Evolutionary conservation across 2,329 filamentous ascomycete species (phyloP).

Genomic region (Penicillium sp.): DNA sequence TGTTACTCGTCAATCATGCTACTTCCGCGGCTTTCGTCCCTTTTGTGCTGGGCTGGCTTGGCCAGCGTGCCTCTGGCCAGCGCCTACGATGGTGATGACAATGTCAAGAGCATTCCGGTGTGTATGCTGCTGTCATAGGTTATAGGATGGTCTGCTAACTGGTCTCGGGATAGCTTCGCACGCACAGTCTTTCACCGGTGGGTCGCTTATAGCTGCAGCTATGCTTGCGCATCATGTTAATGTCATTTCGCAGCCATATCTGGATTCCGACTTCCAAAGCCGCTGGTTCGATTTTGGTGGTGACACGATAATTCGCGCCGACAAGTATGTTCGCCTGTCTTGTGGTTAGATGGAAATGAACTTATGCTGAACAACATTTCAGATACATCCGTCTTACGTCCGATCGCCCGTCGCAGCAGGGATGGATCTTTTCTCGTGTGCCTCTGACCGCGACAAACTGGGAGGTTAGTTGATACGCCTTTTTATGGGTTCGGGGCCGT

Average conservation of each 20-base stretch:
- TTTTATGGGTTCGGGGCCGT: too few relatives aligned
- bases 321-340: conserved; percentile 47
- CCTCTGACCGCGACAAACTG: conserved; percentile 96
- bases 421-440: conserved; percentile 88
- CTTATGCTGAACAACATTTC: too few relatives aligned
- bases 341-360: too few relatives aligned
- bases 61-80: too few relatives aligned
- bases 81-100: too few relatives aligned
- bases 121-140: too few relatives aligned
- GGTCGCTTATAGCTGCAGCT: too few relatives aligned
- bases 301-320: conserved; percentile 71
- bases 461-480: conserved; percentile 53
- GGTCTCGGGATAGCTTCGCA: conserved; percentile 81
- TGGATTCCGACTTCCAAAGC: conserved; percentile 95
- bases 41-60: too few relatives aligned
- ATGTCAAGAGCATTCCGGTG: conserved; percentile 60
- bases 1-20: too few relatives aligned
- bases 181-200: conserved; percentile 75
- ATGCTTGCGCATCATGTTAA: too few relatives aligned
- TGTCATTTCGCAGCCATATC: conserved; percentile 61
- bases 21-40: too few relatives aligned
- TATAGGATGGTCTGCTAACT: too few relatives aligned
- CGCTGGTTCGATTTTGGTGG: conserved; percentile 99
- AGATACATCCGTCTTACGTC: conserved; percentile 89
- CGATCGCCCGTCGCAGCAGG: conserved; percentile 79